Base-by-base conservation (phyloP, 139 green algal genomes). In the Haematococcus sp. region DNA sequence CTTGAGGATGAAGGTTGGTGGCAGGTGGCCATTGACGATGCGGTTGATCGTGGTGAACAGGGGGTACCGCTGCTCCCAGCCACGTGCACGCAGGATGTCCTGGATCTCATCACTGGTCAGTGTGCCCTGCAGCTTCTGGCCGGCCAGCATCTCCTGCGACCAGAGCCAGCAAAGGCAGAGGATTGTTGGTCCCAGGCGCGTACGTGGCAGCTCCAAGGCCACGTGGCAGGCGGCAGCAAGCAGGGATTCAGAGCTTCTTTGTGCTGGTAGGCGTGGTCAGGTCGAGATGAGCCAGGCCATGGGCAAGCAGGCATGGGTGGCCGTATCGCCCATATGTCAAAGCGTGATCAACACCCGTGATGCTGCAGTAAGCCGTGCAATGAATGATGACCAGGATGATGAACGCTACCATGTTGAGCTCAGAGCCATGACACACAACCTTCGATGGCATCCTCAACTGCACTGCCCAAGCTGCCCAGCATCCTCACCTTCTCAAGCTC, bases 111-210 rank as follows among this genome's bases (percentile, higher is more conserved):
- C 79, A 34, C 70, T 80, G 7, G 90, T 94, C 63, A 94, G 84
- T 76, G 88, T 84, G 31, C 90, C 90, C 80, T 93, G 88, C 66
- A 95, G 88, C 83, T 93, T 93, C 86, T 95, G 90, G 0, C 90
- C 90, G 28, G 78, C 77, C 43, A 95, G 83, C 78, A 95, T 77
- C 44, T 72, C 66, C 54, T 75, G 55, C 52, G 13, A 7, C 7
- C 55, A 63, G 25, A 4, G 5, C 16, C n/a, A 28, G 4, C 7
- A 63, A 11, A 63, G 55, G 55, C 55, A 33, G 23, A 13, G 55
- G 9, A 63, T 7, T 11, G 55, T 13, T 13, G 25, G 55, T 49
- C 55, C 7, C 25, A 30, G 5, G 7, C 7, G 25, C 4, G 55
- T 16, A 63, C 16, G 49, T 16, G 49, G 49, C 16, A 58, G n/a